A percentile compares a stretch with the other conserved stretches of the same genome.
phyloP scores from a whole-genome alignment of 2,329 filamentous ascomycete genomes.

The Aspergillus sp. region DNA sequence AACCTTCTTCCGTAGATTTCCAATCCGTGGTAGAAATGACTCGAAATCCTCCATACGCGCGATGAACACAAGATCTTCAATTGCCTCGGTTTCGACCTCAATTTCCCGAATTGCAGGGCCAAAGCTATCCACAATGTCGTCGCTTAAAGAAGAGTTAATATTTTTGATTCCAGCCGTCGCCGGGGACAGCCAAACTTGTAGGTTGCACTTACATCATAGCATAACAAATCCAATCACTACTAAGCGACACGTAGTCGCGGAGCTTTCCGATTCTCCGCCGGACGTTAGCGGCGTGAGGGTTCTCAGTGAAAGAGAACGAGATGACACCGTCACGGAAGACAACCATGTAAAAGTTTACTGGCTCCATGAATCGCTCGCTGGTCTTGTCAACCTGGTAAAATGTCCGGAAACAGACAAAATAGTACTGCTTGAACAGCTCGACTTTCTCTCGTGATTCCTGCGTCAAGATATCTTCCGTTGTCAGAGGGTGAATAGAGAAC shows the following conservation, averaged over 20 bases:
- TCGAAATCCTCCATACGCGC: slow-evolving; percentile 89
- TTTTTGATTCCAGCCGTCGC: not conserved
- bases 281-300: slow-evolving; percentile 85
- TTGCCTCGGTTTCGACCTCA: slow-evolving; percentile 85
- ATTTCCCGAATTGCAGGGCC: slow-evolving; percentile 86
- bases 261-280: slow-evolving; percentile 88
- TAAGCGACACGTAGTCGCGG: slow-evolving; percentile 92
- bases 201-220: slow-evolving; percentile 78
- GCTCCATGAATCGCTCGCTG: slow-evolving; percentile 83
- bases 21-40: slow-evolving; percentile 83
- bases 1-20: slow-evolving; percentile 88
- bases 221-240: slow-evolving; percentile 98
- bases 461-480: slow-evolving; percentile 92
- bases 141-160: slow-evolving; percentile 54
- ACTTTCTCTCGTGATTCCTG: slow-evolving; percentile 98
- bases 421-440: slow-evolving; percentile 95
- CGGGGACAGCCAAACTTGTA: not conserved
- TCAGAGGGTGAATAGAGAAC: slow-evolving; percentile 93
- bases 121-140: slow-evolving; percentile 97
- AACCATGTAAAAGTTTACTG: slow-evolving; percentile 94
- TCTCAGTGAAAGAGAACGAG: slow-evolving; percentile 90
- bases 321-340: slow-evolving; percentile 95
- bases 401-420: slow-evolving; percentile 96
- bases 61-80: slow-evolving; percentile 94
- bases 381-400: slow-evolving; percentile 83